Base-by-base conservation (phyloP, 1,139 yeast genomes). In the Keqinozyma sinolaborantium region DNA sequence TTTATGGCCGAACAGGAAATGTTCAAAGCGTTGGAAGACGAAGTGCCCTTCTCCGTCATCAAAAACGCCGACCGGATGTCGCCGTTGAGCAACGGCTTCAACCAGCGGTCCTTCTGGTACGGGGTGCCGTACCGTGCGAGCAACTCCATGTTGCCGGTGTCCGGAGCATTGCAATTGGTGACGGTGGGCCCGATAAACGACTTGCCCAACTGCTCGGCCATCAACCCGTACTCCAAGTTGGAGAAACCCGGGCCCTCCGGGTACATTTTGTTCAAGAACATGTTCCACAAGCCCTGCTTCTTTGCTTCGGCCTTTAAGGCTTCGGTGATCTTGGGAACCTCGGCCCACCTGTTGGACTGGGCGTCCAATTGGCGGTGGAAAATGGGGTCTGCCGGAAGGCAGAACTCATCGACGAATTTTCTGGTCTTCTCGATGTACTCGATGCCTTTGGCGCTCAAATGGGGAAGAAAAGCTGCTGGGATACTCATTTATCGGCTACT, bases 111-210 rank as follows among this genome's bases (percentile, higher is more conserved):
- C 54, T 74, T 75, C 44, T 81, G 87, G 35, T 53, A 58, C 2
- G 54, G 57, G 30, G 60, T 69, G 21, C 82, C 86, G 50, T 75
- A 79, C 42, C 71, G 69, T 23, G 83, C 83, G 41, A 81, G 54
- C 14, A 81, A 64, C 51, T 80, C 87, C 83, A 79, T 79, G 48
- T 81, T 79, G 5, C 87, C 87, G n/a, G 86, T 79, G 46, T 80
- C 87, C 11, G 87, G 87, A 5, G 86, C 86, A 33, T 56, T 59
- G 16, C 80, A 74, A 51, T 80, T 80, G 41, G 82, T 77, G 16
- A 77, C 82, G 48, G 77, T 83, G 2, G 85, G 79, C 1, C 77
- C 84, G 31, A 68, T 51, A 34, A 61, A 58, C 2, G 78, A 65
- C 34, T 77, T 63, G 14, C 87, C 87, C 53, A 80, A 64, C 45